phyloP scores from a whole-genome alignment of 345 rosid genomes.

The Angophora floribunda region DNA sequence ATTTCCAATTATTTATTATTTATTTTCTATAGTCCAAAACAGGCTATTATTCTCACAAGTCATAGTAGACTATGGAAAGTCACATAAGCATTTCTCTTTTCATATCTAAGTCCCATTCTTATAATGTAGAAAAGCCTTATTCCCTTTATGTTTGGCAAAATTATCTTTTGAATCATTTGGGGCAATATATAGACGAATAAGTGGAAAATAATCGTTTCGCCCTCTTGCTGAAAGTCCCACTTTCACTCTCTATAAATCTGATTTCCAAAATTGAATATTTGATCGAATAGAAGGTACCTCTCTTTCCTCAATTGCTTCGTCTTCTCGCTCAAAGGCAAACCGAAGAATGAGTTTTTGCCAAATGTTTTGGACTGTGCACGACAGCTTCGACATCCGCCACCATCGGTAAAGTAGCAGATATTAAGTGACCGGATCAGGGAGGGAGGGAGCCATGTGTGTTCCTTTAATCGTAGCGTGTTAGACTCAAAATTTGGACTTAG shows the following conservation, averaged over 20 bases:
- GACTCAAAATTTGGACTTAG: neutral
- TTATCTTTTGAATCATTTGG: neutral
- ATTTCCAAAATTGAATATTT: neutral
- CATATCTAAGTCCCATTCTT: too few relatives aligned
- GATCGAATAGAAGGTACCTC: neutral
- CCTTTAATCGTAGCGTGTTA: too few relatives aligned
- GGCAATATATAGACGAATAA: neutral
- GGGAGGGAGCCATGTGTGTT: neutral
- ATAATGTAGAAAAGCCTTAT: neutral
- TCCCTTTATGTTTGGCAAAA: neutral
- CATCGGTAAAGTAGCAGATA: too few relatives aligned
- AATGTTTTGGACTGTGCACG: neutral
- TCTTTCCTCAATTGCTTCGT: neutral
- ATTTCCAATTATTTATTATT: too few relatives aligned
- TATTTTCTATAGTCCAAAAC: too few relatives aligned
- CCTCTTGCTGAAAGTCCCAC: neutral
- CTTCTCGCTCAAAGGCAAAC: neutral
- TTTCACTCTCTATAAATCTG: neutral
- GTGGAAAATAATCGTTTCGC: neutral
- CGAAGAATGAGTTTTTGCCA: neutral
- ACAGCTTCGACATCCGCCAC: neutral
- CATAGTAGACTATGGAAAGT: too few relatives aligned
- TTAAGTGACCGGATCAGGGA: too few relatives aligned
- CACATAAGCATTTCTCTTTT: too few relatives aligned
- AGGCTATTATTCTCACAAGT: too few relatives aligned